Conservation (phyloP, 2,329 filamentous ascomycete genomes). For the Arthroderma sp. region DNA sequence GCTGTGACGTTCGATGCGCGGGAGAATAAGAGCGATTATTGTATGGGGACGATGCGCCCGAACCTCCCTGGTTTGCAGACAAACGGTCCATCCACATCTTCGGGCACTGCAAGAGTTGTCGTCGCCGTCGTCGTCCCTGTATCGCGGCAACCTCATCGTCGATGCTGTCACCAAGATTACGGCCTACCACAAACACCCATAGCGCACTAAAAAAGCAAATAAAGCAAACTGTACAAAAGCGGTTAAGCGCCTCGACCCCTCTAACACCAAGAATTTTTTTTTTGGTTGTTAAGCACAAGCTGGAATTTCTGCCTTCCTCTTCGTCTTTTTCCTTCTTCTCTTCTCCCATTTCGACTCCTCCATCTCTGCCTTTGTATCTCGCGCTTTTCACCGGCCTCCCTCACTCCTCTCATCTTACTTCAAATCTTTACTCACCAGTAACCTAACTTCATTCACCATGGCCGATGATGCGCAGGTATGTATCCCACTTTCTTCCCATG, state of each 20-base stretch:
- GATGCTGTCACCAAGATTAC: not conserved
- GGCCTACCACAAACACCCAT: constrained; percentile 1
- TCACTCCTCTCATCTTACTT: constrained; percentile 4
- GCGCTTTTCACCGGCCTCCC: constrained; percentile 12
- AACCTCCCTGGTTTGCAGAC: constrained; percentile 54
- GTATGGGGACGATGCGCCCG: constrained; percentile 48
- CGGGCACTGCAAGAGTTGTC: not conserved
- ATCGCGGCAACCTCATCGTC: not conserved
- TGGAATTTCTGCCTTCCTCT: constrained; percentile 13
- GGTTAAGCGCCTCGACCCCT: constrained; percentile 7
- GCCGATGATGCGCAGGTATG: constrained; percentile 55
- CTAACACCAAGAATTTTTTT: constrained; percentile 12
- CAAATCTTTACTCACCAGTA: constrained; percentile 10
- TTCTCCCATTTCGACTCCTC: constrained; percentile 9
- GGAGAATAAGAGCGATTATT: constrained; percentile 57
- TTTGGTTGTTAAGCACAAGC: constrained; percentile 5
- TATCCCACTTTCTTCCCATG: constrained; percentile 12
- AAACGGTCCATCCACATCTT: constrained; percentile 86
- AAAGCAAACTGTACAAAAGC: constrained; percentile 3
- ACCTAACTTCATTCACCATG: constrained; percentile 38
- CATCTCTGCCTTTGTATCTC: constrained; percentile 12
- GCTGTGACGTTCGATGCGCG: constrained; percentile 50
- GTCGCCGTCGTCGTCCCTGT: not conserved
- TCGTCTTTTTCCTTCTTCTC: constrained; percentile 12
- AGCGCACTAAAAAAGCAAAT: constrained; percentile 4